phyloP scores from a whole-genome alignment of 345 rosid species.

The Eucalyptus curtisii region DNA sequence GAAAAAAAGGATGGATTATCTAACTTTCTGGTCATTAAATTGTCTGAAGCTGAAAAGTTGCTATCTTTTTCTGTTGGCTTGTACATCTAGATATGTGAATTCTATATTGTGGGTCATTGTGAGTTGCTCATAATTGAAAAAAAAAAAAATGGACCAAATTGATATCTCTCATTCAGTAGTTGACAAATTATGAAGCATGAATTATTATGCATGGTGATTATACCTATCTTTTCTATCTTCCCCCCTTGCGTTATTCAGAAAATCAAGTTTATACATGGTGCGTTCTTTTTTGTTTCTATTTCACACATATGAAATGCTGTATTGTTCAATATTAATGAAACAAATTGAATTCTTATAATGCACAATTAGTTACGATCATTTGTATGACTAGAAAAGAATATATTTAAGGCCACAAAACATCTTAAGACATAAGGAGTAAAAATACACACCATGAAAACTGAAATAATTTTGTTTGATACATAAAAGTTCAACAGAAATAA shows the following conservation, averaged over 20 bases:
- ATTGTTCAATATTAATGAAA: background rate
- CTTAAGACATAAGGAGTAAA: background rate
- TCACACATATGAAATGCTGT: background rate
- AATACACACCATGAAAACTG: background rate
- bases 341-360: background rate
- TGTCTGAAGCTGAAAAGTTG: background rate
- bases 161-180: background rate
- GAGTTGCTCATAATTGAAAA: background rate
- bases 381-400: background rate
- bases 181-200: background rate
- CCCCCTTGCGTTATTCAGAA: background rate
- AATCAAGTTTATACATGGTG: background rate
- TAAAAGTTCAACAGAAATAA: background rate
- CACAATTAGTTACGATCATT: background rate
- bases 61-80: background rate
- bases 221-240: background rate
- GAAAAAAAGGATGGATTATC: background rate
- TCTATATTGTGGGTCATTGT: background rate
- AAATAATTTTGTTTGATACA: background rate
- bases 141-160: background rate
- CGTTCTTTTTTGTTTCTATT: background rate
- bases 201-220: background rate
- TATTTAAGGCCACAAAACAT: background rate
- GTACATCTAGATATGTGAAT: background rate
- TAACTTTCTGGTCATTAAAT: background rate